These are phyloP conservation scores for Kodamaea alishanica DNA, from an alignment of 1,139 yeast genomes.

Conservation along the genomic window DNA sequence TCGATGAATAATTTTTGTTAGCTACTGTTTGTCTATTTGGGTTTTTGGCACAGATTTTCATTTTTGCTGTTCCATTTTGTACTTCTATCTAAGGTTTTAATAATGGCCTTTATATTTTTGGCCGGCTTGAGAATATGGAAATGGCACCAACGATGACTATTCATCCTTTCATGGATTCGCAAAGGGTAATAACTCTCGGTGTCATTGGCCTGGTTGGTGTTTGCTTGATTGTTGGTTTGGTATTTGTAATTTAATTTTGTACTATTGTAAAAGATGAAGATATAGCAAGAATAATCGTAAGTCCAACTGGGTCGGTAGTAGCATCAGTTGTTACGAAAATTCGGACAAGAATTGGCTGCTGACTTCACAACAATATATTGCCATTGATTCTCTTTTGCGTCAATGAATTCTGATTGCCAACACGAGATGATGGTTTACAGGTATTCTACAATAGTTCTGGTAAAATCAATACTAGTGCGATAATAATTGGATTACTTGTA, in stretches of 20 bases:
- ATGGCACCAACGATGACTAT: slow-evolving; percentile 68
- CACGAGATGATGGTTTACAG: slow-evolving; percentile 45
- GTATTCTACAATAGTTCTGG: slow-evolving; percentile 32
- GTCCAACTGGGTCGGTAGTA: slow-evolving; percentile 50
- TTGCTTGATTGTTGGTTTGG: slow-evolving; percentile 62
- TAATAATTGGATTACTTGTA: slow-evolving; percentile 30
- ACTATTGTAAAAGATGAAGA: slow-evolving; percentile 52
- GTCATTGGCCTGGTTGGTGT: slow-evolving; percentile 49
- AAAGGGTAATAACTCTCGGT: slow-evolving; percentile 27
- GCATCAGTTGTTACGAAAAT: slow-evolving; percentile 67
- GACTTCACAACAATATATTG: slow-evolving; percentile 63
- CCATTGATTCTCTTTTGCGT: no score
- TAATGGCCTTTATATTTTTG: slow-evolving; percentile 40
- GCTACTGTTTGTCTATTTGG: no score
- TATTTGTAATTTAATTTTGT: slow-evolving; percentile 51
- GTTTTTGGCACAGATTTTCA: slow-evolving; percentile 6
- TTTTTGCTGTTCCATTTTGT: slow-evolving; percentile 66
- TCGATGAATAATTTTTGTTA: no score
- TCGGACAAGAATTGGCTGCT: slow-evolving; percentile 66
- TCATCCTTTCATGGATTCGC: slow-evolving; percentile 26
- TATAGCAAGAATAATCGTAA: slow-evolving; percentile 35
- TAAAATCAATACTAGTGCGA: slow-evolving; percentile 23
- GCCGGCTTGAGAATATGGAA: slow-evolving; percentile 51
- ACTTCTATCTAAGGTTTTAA: slow-evolving; percentile 33
- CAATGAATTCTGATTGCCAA: no score